Base-by-base conservation (phyloP, 306 rosid genomes). In the Cotoneaster glaucophyllus region DNA sequence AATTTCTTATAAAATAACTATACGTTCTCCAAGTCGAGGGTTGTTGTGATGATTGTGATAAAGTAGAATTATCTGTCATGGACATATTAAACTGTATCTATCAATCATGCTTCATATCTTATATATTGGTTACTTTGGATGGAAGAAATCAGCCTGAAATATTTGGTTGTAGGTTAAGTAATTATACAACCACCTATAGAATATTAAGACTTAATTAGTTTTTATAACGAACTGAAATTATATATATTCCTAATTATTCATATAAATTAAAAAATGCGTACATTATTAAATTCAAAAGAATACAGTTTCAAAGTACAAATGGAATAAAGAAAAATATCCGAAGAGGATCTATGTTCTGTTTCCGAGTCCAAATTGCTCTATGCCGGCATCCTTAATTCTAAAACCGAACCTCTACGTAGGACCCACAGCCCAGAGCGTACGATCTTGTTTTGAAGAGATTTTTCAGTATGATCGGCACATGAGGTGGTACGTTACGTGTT, bases 401-500 rank as follows among this genome's bases (percentile, higher is more conserved):
- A 64, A 17, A 31, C 44, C 12, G 24, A 11, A 64, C 2, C 68
- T 29, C 18, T 32, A 21, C 10, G 50, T 34, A 4, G 28, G 70
- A 65, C 28, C 50, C 25, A 21, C 18, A 19, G 2, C 53, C 54
- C 8, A 5, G 8, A 0, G 21, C 54, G 0, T 15, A 5, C 0
- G 34, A 32, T 17, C 17, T 1, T 0, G 29, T 28, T 2, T 28
- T 28, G 2, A 2, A 0, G 0, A 34, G 0, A 34, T 34, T 34
- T 34, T 34, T 34, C 0, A 0, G 0, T 34, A 1, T 34, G 8
- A 34, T 1, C 18, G 2, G 2, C 13, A 45, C 2, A 32, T 0
- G 8, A 0, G 1, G 5, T 32, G 0, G 0, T 32, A 32, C 37
- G 6, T 0, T 0, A 34, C 37, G 8, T 34, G 6, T 34, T 0